Evolutionary conservation across 805 yeast species (phyloP).

Genomic region (Maudiozyma barnettii): DNA sequence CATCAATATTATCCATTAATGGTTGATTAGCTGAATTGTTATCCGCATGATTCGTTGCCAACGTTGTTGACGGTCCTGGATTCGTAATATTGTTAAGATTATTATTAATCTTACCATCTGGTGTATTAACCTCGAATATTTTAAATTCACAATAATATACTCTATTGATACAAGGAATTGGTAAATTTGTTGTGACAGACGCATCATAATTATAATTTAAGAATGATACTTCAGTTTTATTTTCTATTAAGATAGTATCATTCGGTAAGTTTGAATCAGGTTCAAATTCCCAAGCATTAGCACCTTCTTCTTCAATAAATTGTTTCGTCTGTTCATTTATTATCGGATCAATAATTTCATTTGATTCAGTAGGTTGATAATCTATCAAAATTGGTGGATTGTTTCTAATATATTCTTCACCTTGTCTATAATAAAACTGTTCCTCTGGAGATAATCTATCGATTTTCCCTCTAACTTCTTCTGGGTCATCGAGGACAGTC

Average conservation of each 20-base stretch:
- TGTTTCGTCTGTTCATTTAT: slow-evolving; percentile 28
- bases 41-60: not conserved
- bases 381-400: slow-evolving; percentile 38
- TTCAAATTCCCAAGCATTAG: slow-evolving; percentile 80
- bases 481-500: slow-evolving; percentile 56
- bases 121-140: slow-evolving; percentile 52
- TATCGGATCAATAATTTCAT: slow-evolving; percentile 25
- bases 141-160: slow-evolving; percentile 87
- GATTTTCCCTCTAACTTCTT: slow-evolving; percentile 50
- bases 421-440: slow-evolving; percentile 33
- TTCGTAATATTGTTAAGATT: not conserved
- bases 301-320: slow-evolving; percentile 78
- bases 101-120: not conserved
- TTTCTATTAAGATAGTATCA: slow-evolving; percentile 51
- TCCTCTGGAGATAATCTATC: slow-evolving; percentile 42
- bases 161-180: slow-evolving; percentile 72
- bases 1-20: slow-evolving; percentile 4
- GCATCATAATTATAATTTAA: slow-evolving; percentile 48
- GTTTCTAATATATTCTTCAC: slow-evolving; percentile 30
- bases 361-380: slow-evolving; percentile 1
- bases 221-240: slow-evolving; percentile 54
- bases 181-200: slow-evolving; percentile 71
- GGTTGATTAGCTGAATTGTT: not conserved
- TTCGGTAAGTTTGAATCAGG: slow-evolving; percentile 44
- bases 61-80: not conserved